Evolutionary conservation across 75 land plant genomes (phyloP).

Genomic region (Azolla pinnata): DNA sequence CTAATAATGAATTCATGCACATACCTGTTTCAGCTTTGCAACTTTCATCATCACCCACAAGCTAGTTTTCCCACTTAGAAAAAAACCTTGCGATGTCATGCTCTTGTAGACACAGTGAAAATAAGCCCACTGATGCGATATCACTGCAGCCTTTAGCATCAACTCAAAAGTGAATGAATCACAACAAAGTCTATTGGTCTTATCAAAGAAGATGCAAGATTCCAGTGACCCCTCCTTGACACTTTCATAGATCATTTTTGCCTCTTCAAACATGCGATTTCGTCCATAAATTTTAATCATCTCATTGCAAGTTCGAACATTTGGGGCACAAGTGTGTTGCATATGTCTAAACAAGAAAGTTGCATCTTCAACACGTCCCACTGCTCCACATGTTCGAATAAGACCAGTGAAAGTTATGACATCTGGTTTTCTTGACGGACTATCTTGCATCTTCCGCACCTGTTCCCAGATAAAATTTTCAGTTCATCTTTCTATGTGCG

Average conservation of each 20-base stretch:
- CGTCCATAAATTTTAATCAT: conserved; percentile 66
- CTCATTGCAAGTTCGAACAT: conserved; percentile 59
- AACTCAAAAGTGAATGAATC: conserved; percentile 66
- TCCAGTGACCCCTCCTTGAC: conserved; percentile 34
- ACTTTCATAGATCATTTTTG: conserved; percentile 41
- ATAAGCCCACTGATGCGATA: conserved; percentile 51
- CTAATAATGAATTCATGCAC: too few relatives aligned
- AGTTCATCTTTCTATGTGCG: too few relatives aligned
- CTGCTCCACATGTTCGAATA: conserved; percentile 60
- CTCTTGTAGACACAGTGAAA: conserved; percentile 39
- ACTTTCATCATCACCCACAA: conserved; percentile 42
- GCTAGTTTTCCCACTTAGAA: conserved; percentile 44
- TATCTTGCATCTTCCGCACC: conserved; percentile 56
- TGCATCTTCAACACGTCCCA: conserved; percentile 42
- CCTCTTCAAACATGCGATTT: conserved; percentile 61
- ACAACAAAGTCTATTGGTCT: conserved; percentile 31
- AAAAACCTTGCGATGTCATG: conserved; percentile 51
- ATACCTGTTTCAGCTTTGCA: conserved; percentile 41
- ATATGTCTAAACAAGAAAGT: conserved; percentile 49
- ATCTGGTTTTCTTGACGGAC: conserved; percentile 61
- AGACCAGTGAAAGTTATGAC: conserved; percentile 82
- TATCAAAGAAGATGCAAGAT: conserved; percentile 9
- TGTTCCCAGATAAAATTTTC: too few relatives aligned
- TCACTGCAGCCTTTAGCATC: conserved; percentile 54
- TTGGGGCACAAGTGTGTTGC: conserved; percentile 68